Evolutionary conservation across 257 asterid species (phyloP), one percentile per base, ranked within the genome.

Genomic region (Lavandula angustifolia): DNA sequence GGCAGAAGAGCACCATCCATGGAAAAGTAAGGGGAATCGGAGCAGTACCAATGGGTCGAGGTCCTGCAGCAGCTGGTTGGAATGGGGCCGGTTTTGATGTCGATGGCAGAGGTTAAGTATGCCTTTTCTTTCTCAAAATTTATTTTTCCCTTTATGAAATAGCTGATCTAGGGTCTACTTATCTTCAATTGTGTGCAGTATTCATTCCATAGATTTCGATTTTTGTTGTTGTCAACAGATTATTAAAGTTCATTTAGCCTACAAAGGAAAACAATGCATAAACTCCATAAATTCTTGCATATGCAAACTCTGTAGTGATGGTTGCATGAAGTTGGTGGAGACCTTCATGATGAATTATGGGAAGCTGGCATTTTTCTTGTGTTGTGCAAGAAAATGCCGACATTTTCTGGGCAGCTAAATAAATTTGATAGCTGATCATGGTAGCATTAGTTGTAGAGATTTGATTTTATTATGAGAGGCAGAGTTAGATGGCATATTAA

Each of bases 1-100:
- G 68, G 77, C 84, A 81, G 77, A 86, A 84, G 70, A 37, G 34
- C 58, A 53, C 22, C 53, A 41, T 73, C 68, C 85, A 81, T 17
- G 88, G 88, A 49, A 78, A 79, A 69, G 88, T 81, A 57, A 79
- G 16, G 37, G 57, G 57, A 52, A 52, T 52, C 14, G 37, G 37
- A 9, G 57, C 37, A 27, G 57, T 52, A 5, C 37, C 57, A 1
- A 52, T 22, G 37, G 57, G 57, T 52, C 22, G 37, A 52, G 57
- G 7, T 51, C 57, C 31, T 7, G 55, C 55, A 9, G 34, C 33
- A 17, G 7, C 57, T 27, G 37, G 57, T 52, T 52, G 57, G 57
- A 52, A 35, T 4, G 57, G 57, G 37, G 57, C 37, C 11, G 57
- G 57, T 22, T 52, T 52, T 31, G 57, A 52, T 31, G 57, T 52